Evolutionary conservation across 495 filamentous ascomycete genomes (phyloP), one percentile per base, ranked within the genome.

Genomic region (Penicillium maclennaniae): DNA sequence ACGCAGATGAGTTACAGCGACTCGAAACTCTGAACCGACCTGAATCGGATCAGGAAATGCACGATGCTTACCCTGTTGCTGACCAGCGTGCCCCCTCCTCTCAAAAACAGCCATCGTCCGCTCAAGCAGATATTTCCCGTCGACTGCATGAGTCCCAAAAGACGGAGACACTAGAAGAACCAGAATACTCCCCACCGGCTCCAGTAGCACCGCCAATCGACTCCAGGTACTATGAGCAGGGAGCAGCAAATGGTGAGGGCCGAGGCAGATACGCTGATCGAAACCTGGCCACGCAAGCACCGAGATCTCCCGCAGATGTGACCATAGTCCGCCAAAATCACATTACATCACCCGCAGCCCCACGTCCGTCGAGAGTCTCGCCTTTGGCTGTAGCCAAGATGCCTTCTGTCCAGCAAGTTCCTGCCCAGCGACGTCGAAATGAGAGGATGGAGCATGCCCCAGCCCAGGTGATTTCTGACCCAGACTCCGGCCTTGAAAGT

Each of bases 281-380:
- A 31, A 19, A 49, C 38, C 62, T 53, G 15, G 56, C 62, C 36
- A 25, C 51, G 27, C 67, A 61, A 36, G 53, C 55, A 43, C 65
- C 62, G 21, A 27, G 60, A 1, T 65, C 70, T 10, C 66, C 65
- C 21, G 45, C 60, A 17, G 60, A 59, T 40, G 70, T 72, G 43
- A 72, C 79, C 31, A 76, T 70, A 43, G 68, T 85, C 34, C 68
- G 84, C 49, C 73, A 74, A 53, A 86, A 84, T 58, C 79, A 83
- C 58, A 83, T 85, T 46, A 79, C 73, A 12, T 87, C 87, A 16
- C 89, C 91, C 23, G 72, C 87, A 56, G 90, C 90, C 43, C 91
- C 91, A 36, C 88, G 89, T 53, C 91, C 91, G 27, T 84, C 86
- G 28, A 83, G 88, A 57, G 86, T 93, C 19, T 91, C 91, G 17